Percentiles rank a stretch among this genome's conserved stretches.
These are phyloP conservation scores for Phanerodontia chrysosporium DNA, from an alignment of 768 basidiomycete genomes.

Conservation along the genomic window DNA sequence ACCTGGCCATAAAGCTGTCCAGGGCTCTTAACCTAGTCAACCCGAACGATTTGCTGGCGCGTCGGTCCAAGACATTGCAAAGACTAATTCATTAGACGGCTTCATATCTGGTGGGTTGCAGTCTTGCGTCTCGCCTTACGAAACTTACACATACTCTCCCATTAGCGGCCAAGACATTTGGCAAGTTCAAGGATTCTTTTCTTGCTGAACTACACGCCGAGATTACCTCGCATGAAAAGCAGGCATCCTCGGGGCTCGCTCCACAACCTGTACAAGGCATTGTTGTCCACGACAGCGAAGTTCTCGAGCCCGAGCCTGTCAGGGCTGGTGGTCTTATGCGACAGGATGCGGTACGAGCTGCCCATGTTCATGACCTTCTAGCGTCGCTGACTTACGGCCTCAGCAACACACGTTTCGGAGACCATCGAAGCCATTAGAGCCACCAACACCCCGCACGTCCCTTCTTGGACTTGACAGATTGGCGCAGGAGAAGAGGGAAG, in stretches of 20 bases:
- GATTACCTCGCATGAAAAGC: constrained; percentile 66
- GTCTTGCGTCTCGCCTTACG: constrained; percentile 18
- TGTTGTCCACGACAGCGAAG: constrained; percentile 73
- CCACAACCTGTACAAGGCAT: constrained; percentile 68
- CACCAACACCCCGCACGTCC: constrained; percentile 75
- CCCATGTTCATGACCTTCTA: neutral
- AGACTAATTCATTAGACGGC: constrained; percentile 54
- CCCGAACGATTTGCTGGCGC: constrained; percentile 80
- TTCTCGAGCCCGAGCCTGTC: constrained; percentile 75
- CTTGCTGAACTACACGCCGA: constrained; percentile 76
- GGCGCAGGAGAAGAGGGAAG: constrained; percentile 75
- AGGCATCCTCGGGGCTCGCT: constrained; percentile 48
- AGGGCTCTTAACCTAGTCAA: constrained; percentile 75
- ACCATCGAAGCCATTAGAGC: constrained; percentile 69
- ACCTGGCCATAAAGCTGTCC: constrained; percentile 75
- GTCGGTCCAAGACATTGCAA: constrained; percentile 79
- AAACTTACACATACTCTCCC: neutral
- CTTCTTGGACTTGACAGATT: constrained; percentile 84
- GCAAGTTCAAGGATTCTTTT: constrained; percentile 80
- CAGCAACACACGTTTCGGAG: constrained; percentile 80
- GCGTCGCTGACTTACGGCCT: neutral
- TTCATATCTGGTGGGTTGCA: constrained; percentile 60
- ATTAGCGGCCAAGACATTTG: constrained; percentile 73
- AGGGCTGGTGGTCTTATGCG: constrained; percentile 76
- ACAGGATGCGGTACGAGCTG: constrained; percentile 50